Base-by-base conservation (phyloP, 2,329 filamentous ascomycete genomes). In the Alternaria panax region DNA sequence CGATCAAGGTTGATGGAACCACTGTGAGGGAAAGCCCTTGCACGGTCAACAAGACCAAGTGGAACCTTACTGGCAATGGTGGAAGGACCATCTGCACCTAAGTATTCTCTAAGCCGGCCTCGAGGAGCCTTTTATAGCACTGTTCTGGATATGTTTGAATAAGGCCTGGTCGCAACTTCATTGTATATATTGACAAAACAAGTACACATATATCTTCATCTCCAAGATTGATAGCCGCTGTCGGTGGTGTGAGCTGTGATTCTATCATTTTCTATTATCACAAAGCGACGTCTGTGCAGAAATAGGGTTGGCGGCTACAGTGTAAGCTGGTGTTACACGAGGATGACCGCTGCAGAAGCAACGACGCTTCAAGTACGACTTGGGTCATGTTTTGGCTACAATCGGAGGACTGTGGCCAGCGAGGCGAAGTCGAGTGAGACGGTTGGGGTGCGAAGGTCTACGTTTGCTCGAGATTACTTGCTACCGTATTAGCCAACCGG, bases 21-120 rank as follows among this genome's bases (percentile, higher is more conserved):
- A 75, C 81, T 2, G 84, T 87, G 2, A 77, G 80, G 7, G 85
- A 87, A 74, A 81, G 77, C 3, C 85, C 85, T 6, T 87, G 85
- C 43, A 84, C 82, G 5, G 78, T 80, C 3, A 87, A 87, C 52
- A 70, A 68, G 62, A 83, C 80, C 16, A 83, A 70, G 53, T 85
- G 83, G 80, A 79, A 65, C 1, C 74, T 87, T 16, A 76, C 80
- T 3, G 85, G 85, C 0, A 81, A 81, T 50, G 84, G 63, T 3
- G 57, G 38, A 1, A 66, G 59, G 54, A 69, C 57, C 16, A 67
- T 74, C 12, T 74, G 71, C 46, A 67, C 62, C 16, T 67, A 51
- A 30, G 12, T 22, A 1, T 7, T 8, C 18, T 12, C 3, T 18
- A 18, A 50, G 24, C 14, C 36, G 45, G 22, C n/a, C 32, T 11